Base-by-base conservation (phyloP, 305 asterid species). In the Fraxinus sp. region DNA sequence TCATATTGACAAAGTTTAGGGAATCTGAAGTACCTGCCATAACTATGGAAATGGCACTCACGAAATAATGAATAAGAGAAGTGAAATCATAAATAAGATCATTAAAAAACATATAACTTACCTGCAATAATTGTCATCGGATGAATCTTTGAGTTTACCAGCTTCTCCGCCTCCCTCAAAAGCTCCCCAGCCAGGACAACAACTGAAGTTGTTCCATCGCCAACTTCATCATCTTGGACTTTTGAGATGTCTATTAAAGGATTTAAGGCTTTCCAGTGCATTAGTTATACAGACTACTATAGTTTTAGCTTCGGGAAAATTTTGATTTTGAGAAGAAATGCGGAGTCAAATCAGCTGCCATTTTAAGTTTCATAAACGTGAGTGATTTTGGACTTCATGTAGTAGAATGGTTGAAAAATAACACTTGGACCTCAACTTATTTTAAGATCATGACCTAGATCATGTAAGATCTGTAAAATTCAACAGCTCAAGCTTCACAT, bases 161-260 rank as follows among this genome's bases (percentile, higher is more conserved):
- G 88, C 90, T 95, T 94, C 88, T 95, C 98, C 22, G 98, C 97
- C 90, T 95, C 99, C 89, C 97, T 88, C 85, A 95, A 79, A 84
- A 95, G 98, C 83, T 95, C 98, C 80, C 97, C 99, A 84, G 98
- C 98, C 88, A 95, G 90, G 64, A 95, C 98, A 66, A 90, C 99
- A 39, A 95, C 98, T 33, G 99, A 94, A 66, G 99, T 95, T 76
- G 98, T 95, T 57, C 99, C 99, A 85, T 95, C 99, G 80, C 99
- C 99, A 74, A 95, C 99, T 89, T 94, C 99, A 84, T 95, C 98
- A 84, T 95, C 99, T 84, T 95, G 99, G 59, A 95, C 99, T 87
- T 91, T 95, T 1, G 99, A 95, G 78, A 95, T 95, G 86, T 95
- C 99, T 95, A 85, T 49, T 3, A 77, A 49, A 74, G 59, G 81